Evolutionary conservation across 2,329 filamentous ascomycete species (phyloP).

Genomic region (Raffaelea albimanens): DNA sequence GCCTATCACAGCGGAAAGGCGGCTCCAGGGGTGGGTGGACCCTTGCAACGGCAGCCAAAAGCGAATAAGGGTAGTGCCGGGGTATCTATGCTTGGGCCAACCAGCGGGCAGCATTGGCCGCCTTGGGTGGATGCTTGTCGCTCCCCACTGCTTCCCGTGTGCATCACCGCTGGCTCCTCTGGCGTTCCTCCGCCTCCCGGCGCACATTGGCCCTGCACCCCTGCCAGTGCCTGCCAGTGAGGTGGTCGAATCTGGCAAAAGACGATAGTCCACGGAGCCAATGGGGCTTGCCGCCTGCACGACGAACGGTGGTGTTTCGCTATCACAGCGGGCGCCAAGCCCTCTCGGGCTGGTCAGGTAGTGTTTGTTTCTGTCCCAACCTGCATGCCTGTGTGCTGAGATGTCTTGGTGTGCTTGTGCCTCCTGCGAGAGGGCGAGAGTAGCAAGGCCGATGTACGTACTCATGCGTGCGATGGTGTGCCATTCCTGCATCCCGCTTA

Average conservation of each 20-base stretch:
- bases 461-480: too few relatives aligned
- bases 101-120: constrained; percentile 7
- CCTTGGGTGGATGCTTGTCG: constrained; percentile 1
- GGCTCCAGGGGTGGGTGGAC: constrained; percentile 14
- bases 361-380: too few relatives aligned
- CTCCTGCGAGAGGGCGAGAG: too few relatives aligned
- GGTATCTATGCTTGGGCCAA: constrained; percentile 2
- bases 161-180: constrained; percentile 4
- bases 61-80: constrained; percentile 3
- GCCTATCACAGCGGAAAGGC: constrained; percentile 25
- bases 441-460: too few relatives aligned
- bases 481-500: too few relatives aligned
- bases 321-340: neutral
- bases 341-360: too few relatives aligned
- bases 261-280: neutral
- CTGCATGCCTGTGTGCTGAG: too few relatives aligned
- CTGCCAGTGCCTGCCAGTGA: too few relatives aligned
- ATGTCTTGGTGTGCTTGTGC: too few relatives aligned
- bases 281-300: too few relatives aligned
- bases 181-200: neutral
- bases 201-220: too few relatives aligned
- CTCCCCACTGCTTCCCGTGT: constrained; percentile 5
- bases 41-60: constrained; percentile 8
- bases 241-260: neutral
- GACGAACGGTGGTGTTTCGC: neutral